Percentiles rank a stretch among this genome's conserved stretches.
Evolutionary conservation across 108 stramenopile species (phyloP).

Genomic region (Pseudonitzschia multistriata): DNA sequence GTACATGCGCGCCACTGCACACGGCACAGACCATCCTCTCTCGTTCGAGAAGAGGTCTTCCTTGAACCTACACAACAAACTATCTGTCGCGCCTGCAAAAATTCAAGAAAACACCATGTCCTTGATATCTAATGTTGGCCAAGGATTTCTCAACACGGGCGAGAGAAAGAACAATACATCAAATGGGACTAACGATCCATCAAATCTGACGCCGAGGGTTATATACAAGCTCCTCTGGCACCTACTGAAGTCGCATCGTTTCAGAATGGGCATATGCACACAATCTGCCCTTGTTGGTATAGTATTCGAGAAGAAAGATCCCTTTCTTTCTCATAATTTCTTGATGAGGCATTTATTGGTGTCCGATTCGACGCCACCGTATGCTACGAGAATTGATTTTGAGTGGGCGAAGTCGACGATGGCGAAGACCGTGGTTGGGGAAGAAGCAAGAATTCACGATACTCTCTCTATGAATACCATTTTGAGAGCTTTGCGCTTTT

Average conservation of each 20-base stretch:
- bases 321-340: conserved; percentile 25
- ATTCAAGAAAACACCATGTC: conserved; percentile 30
- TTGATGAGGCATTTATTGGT: conserved; percentile 42
- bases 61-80: conserved; percentile 6
- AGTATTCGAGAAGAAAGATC: conserved; percentile 43
- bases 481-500: conserved; percentile 70
- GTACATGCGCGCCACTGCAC: conserved; percentile 40
- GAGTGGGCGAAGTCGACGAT: conserved; percentile 7
- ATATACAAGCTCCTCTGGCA: conserved; percentile 79
- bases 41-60: conserved; percentile 15
- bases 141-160: conserved; percentile 26
- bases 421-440: neutral
- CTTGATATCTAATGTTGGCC: conserved; percentile 36
- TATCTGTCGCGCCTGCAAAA: conserved; percentile 6
- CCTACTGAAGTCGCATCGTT: conserved; percentile 68
- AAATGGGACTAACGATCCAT: conserved; percentile 39
- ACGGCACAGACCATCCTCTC: conserved; percentile 27
- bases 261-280: conserved; percentile 43
- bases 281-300: conserved; percentile 55
- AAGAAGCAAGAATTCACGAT: conserved; percentile 34
- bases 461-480: conserved; percentile 50
- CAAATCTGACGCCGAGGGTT: conserved; percentile 56
- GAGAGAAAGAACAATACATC: conserved; percentile 44
- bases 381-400: conserved; percentile 8
- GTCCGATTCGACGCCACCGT: conserved; percentile 16